Evolutionary conservation across 192 early-diverging fungal genomes (phyloP).

Genomic region (Umbelopsis sp.): DNA sequence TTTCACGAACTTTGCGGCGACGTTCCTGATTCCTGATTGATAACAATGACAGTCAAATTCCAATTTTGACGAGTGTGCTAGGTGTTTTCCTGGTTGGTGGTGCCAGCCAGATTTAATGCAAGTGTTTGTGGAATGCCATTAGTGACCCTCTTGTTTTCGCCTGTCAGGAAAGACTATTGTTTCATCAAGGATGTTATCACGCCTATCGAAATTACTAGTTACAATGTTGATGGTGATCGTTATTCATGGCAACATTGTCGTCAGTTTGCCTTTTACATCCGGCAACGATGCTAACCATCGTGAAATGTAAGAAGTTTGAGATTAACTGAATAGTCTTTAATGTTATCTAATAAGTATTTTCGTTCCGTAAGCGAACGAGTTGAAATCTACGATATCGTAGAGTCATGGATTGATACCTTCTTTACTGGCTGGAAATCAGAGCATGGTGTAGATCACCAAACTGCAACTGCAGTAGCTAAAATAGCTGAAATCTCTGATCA

Average conservation of each 20-base stretch:
- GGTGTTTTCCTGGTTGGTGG: not conserved
- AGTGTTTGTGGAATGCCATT: not conserved
- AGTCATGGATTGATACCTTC: slow-evolving; percentile 4
- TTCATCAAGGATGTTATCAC: not conserved
- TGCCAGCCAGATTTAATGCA: not conserved
- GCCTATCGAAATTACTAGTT: not conserved
- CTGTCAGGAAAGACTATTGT: not conserved
- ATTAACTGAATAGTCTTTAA: not conserved
- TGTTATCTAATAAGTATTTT: not conserved
- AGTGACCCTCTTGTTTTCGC: not conserved
- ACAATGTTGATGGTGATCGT: not conserved
- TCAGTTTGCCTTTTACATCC: not conserved
- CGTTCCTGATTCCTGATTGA: not conserved
- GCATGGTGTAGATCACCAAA: not conserved
- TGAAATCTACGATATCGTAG: not conserved
- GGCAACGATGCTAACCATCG: not conserved
- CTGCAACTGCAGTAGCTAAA: too few species aligned
- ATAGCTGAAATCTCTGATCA: too few species aligned
- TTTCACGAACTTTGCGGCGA: not conserved
- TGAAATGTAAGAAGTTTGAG: not conserved
- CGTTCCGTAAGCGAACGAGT: not conserved
- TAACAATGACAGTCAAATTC: not conserved
- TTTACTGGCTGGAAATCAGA: not conserved
- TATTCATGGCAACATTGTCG: not conserved
- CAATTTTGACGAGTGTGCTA: not conserved